Evolutionary conservation across 2,329 filamentous ascomycete genomes (phyloP), one percentile per base, ranked within the genome.

Genomic region (Chrysoporthe cubensis): DNA sequence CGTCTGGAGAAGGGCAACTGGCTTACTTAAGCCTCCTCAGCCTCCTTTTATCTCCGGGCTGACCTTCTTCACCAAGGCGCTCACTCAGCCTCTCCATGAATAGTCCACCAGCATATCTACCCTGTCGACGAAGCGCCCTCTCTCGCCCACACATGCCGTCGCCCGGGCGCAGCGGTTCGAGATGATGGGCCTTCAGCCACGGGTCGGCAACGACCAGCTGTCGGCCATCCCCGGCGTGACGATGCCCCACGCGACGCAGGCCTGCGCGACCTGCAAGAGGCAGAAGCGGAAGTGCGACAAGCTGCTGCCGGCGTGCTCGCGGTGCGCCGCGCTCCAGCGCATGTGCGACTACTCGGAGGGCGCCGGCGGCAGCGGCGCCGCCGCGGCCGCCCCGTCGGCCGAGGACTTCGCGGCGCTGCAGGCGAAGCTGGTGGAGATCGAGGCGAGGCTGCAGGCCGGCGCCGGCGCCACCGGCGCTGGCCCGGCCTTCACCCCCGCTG

Each of bases 271-370:
- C 65, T 71, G 71, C 63, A 69, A 72, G 61, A 80, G 79, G 69
- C 81, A 85, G 73, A 87, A 86, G 75, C 77, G 84, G 56, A 83
- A 80, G 77, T 86, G 84, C 72, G 81, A 84, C 78, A 86, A 86
- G 74, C 72, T 71, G 4, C 71, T 86, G 1, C 84, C 84, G 16
- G 73, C 75, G 18, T 87, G 84, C 72, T 75, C 78, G 2, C 77
- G 85, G 4, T 87, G 84, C 73, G 71, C 72, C 26, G 77, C 82
- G 13, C 80, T 82, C 76, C 75, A 75, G 44, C 76, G 80, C 14
- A 67, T 69, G 32, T 83, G 81, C 73, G 81, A 83, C 69, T 83
- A 82, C 70, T 76, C 75, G 18, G 78, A 81, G 54, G 69, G 73
- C 18, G 70, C 72, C 18, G 75, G 76, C 18, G 67, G 73, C 18